phyloP scores from a whole-genome alignment of 2,329 filamentous ascomycete genomes.

The Trichoderma atroviride region DNA sequence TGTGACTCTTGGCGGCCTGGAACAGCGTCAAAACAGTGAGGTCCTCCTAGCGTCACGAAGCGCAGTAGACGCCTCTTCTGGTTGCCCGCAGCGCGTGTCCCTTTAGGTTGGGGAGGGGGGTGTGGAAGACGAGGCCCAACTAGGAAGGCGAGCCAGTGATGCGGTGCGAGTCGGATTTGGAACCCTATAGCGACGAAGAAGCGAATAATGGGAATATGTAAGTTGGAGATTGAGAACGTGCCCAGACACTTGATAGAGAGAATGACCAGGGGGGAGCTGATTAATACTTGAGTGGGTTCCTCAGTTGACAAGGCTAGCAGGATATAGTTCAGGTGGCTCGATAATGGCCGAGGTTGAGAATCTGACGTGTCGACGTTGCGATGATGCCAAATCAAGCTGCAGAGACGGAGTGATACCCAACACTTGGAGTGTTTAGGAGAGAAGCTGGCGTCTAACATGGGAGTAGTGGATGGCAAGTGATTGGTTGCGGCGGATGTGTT shows the following conservation, averaged over 20 bases:
- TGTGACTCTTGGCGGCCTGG: slow-evolving; percentile 20
- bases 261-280: background rate
- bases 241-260: background rate
- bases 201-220: background rate
- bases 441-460: slow-evolving; percentile 6
- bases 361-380: slow-evolving; percentile 21
- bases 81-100: slow-evolving; percentile 11
- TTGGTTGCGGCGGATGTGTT: slow-evolving; percentile 11
- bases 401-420: slow-evolving; percentile 10
- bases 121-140: slow-evolving; percentile 25
- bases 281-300: background rate
- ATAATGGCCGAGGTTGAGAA: background rate
- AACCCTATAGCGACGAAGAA: slow-evolving; percentile 8
- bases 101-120: slow-evolving; percentile 15
- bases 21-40: slow-evolving; percentile 3
- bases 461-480: background rate
- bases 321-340: background rate
- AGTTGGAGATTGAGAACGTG: slow-evolving; percentile 2
- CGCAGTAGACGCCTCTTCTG: slow-evolving; percentile 6
- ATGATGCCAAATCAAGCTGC: slow-evolving; percentile 12
- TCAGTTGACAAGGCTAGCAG: background rate
- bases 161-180: slow-evolving; percentile 22
- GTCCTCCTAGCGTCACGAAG: slow-evolving; percentile 11
- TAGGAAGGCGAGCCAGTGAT: slow-evolving; percentile 29
- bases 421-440: slow-evolving; percentile 3